A percentile compares a stretch with the other conserved stretches of the same genome.
Evolutionary conservation across 331 rosid genomes (phyloP).

Genomic region (Cydonia oblonga): DNA sequence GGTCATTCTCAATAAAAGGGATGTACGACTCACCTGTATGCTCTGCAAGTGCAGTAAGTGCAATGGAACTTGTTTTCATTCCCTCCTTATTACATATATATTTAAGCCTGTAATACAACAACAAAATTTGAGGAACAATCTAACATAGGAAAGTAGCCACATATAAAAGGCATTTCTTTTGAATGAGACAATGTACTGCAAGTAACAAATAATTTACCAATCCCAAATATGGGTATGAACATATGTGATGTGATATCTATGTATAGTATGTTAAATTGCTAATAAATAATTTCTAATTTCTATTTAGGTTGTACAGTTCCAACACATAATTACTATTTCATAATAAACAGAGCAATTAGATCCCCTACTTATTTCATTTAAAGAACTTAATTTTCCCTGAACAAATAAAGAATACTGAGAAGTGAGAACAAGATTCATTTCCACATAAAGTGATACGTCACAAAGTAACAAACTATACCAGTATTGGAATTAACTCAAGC

Average conservation of each 20-base stretch:
- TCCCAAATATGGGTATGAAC: background rate
- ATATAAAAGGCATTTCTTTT: background rate
- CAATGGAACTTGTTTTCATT: constrained; percentile 62
- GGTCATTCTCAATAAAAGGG: background rate
- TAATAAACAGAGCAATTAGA: background rate
- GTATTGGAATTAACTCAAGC: background rate
- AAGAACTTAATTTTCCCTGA: background rate
- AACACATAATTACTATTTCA: background rate
- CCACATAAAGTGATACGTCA: background rate
- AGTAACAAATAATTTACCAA: background rate
- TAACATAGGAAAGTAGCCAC: background rate
- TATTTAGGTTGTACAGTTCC: background rate
- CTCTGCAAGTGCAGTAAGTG: constrained; percentile 73
- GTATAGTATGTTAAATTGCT: background rate
- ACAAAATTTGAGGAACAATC: constrained; percentile 5
- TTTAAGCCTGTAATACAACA: constrained; percentile 46
- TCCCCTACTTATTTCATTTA: background rate
- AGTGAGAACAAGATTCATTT: background rate
- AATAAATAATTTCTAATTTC: background rate
- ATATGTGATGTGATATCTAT: background rate
- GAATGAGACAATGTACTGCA: background rate
- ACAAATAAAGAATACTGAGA: background rate
- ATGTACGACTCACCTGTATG: constrained; percentile 53
- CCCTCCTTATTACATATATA: constrained; percentile 89
- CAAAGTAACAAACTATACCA: background rate